Conservation (phyloP, 73 alveolate species). For the Tetrahymena thermophila region DNA sequence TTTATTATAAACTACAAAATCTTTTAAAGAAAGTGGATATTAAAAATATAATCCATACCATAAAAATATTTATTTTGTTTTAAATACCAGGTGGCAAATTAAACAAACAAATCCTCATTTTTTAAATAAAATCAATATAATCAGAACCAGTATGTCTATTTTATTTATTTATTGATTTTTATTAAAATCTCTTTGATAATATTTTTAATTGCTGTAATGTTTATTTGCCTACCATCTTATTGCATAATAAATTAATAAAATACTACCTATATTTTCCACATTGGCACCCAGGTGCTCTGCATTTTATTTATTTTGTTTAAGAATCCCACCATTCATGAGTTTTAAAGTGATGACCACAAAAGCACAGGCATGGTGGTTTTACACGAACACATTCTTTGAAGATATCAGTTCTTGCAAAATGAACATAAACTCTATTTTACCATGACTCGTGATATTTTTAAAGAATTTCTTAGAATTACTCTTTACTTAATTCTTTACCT, state of each 20-base stretch:
- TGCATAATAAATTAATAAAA: not conserved
- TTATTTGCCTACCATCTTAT: too few species aligned
- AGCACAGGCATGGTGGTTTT: not conserved
- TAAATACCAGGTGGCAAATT: too few species aligned
- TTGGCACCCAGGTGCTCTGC: constrained; percentile 7
- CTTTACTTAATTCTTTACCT: not conserved
- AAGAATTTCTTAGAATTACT: not conserved
- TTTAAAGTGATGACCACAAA: constrained; percentile 2
- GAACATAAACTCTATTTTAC: constrained; percentile 1
- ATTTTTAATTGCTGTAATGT: too few species aligned
- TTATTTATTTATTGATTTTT: too few species aligned
- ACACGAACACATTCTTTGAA: not conserved
- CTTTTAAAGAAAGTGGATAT: too few species aligned
- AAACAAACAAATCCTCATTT: too few species aligned
- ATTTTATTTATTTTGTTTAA: not conserved
- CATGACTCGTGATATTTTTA: not conserved
- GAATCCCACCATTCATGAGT: constrained; percentile 18
- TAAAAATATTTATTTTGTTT: too few species aligned
- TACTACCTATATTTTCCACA: not conserved
- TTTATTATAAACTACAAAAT: too few species aligned
- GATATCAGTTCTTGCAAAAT: not conserved
- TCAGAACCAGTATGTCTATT: too few species aligned
- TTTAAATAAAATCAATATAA: too few species aligned
- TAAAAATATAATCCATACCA: too few species aligned
- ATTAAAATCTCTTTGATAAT: too few species aligned